Conservation (phyloP, 139 green algal species). For the Chlorella vulgaris region DNA sequence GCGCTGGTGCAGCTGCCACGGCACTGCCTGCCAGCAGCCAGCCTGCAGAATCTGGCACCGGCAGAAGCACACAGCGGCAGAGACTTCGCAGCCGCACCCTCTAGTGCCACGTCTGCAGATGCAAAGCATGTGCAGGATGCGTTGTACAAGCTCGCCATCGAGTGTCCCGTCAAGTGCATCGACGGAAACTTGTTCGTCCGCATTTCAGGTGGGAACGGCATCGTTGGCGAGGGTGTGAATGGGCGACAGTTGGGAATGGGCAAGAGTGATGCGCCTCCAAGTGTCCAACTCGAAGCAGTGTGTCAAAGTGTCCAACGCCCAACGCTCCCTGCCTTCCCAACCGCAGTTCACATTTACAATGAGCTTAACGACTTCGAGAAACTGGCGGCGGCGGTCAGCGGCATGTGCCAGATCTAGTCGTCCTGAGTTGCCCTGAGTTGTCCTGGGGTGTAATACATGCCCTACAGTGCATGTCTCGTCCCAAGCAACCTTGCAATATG, state of each 20-base stretch:
- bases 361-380: constrained; percentile 53
- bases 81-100: not conserved
- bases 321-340: not conserved
- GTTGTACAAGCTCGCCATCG: constrained; percentile 49
- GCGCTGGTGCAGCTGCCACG: constrained; percentile 19
- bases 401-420: constrained; percentile 12
- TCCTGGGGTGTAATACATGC: no score
- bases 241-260: no score
- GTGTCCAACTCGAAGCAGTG: no score
- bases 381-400: constrained; percentile 50
- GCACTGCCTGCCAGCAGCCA: not conserved
- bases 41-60: not conserved
- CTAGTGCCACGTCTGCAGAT: constrained; percentile 56
- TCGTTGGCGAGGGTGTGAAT: no score
- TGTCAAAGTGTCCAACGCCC: no score
- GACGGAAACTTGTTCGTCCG: constrained; percentile 62
- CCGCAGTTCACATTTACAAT: constrained; percentile 63
- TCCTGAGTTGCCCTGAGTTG: no score
- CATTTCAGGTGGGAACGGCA: constrained; percentile 39
- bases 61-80: no score
- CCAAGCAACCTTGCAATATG: no score
- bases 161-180: constrained; percentile 72
- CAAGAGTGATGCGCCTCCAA: no score
- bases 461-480: no score
- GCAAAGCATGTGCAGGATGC: constrained; percentile 71